Percentiles rank a stretch among this genome's conserved stretches.
Conservation (phyloP, 345 rosid genomes). For the Syzygium aromaticum region DNA sequence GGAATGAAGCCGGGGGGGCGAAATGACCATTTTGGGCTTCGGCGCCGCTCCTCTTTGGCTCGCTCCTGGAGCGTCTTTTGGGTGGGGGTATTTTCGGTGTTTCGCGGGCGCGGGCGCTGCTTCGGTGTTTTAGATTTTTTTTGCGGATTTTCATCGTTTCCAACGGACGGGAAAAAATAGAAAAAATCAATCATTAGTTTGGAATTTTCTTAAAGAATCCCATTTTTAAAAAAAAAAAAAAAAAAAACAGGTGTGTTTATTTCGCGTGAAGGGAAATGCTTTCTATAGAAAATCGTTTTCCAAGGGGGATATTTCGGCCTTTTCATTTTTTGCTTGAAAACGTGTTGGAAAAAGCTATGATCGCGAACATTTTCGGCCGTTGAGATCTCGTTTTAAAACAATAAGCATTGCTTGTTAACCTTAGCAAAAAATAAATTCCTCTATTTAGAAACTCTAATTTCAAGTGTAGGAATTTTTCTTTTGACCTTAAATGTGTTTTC, state of each 20-base stretch:
- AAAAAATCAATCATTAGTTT: neutral
- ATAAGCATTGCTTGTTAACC: too few species aligned
- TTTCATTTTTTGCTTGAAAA: neutral
- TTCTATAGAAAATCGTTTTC: neutral
- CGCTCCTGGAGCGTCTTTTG: neutral
- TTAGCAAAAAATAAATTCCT: too few species aligned
- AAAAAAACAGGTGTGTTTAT: neutral
- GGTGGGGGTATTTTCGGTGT: neutral
- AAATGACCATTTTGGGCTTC: slow-evolving; percentile 2
- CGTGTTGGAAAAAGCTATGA: neutral
- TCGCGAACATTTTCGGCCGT: neutral
- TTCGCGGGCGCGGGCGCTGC: neutral
- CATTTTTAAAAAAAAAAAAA: too few species aligned
- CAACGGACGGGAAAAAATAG: neutral
- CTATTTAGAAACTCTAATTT: too few species aligned
- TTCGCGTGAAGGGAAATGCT: neutral
- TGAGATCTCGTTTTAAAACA: too few species aligned
- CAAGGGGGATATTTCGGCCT: neutral
- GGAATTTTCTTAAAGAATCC: neutral
- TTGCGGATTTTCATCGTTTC: neutral
- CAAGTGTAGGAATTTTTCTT: too few species aligned
- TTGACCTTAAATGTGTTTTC: too few species aligned
- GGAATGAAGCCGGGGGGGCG: neutral
- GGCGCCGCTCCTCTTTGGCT: fast-evolving
- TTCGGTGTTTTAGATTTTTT: neutral